Evolutionary conservation across 2,329 filamentous ascomycete genomes (phyloP).

Genomic region (Cytospora piceicola): DNA sequence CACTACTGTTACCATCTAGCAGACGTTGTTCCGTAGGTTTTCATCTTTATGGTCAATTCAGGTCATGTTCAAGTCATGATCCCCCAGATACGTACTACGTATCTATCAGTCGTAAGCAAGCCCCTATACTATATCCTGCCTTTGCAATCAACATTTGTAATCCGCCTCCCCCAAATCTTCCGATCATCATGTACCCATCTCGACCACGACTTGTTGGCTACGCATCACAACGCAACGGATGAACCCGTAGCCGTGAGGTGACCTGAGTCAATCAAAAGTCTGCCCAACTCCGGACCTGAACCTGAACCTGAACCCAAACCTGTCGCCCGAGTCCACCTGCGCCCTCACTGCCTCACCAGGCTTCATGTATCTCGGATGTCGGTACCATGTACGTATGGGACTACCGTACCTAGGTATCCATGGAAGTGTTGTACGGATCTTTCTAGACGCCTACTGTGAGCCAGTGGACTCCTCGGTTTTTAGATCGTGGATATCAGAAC

Average conservation of each 20-base stretch:
- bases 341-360: background rate
- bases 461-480: background rate
- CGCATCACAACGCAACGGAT: no score
- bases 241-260: no score
- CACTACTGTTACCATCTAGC: no score
- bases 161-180: background rate
- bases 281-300: background rate
- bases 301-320: no score
- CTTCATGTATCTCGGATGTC: background rate
- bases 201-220: background rate
- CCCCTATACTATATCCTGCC: background rate
- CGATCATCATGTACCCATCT: background rate
- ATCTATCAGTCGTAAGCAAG: no score
- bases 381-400: background rate
- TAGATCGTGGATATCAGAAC: background rate
- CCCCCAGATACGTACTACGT: no score
- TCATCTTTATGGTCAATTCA: no score
- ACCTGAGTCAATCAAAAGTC: background rate
- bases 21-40: no score
- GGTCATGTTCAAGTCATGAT: no score
- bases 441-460: background rate
- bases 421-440: background rate
- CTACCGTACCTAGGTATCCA: no score
- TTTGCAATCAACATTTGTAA: background rate
- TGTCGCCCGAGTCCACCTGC: background rate